Percentiles rank a stretch among this genome's conserved stretches.
Conservation (phyloP, 371 early-diverging fungal genomes). For the Apophysomyces ossiformis region DNA sequence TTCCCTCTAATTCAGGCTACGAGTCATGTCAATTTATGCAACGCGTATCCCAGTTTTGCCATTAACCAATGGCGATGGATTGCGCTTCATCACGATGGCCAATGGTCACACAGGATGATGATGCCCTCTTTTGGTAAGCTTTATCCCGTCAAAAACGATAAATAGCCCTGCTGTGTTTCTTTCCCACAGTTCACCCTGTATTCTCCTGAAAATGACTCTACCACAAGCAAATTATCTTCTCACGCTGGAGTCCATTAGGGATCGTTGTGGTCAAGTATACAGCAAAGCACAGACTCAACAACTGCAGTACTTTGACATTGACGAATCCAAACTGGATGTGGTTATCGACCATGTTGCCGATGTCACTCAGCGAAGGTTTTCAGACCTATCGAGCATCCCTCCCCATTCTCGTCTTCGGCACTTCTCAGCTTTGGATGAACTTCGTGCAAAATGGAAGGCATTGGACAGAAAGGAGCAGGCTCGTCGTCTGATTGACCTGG, state of each 20-base stretch:
- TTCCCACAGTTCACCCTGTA: background rate
- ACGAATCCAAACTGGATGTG: constrained; percentile 59
- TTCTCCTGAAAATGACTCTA: constrained; percentile 31
- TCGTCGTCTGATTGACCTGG: constrained; percentile 81
- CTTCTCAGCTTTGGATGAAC: constrained; percentile 65
- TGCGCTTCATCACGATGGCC: too few species aligned
- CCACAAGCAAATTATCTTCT: constrained; percentile 64
- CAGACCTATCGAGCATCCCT: constrained; percentile 66
- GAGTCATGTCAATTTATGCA: too few species aligned
- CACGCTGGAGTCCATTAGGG: constrained; percentile 81
- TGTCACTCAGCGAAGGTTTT: constrained; percentile 77
- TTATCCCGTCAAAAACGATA: too few species aligned
- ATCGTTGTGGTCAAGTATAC: constrained; percentile 71
- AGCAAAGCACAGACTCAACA: constrained; percentile 54
- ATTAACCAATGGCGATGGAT: too few species aligned
- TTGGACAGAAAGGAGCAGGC: constrained; percentile 62
- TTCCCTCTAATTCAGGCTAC: too few species aligned
- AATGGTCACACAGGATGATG: too few species aligned
- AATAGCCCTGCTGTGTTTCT: background rate
- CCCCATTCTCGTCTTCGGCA: constrained; percentile 92
- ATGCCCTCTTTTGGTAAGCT: too few species aligned
- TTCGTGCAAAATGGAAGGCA: constrained; percentile 41
- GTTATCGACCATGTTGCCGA: constrained; percentile 72
- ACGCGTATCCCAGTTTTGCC: too few species aligned
- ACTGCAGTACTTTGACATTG: constrained; percentile 71